A percentile compares a stretch with the other conserved stretches of the same genome.
These are phyloP conservation scores for Plasmodium sp. DNA, from an alignment of 169 alveolate species.

Conservation along the genomic window DNA sequence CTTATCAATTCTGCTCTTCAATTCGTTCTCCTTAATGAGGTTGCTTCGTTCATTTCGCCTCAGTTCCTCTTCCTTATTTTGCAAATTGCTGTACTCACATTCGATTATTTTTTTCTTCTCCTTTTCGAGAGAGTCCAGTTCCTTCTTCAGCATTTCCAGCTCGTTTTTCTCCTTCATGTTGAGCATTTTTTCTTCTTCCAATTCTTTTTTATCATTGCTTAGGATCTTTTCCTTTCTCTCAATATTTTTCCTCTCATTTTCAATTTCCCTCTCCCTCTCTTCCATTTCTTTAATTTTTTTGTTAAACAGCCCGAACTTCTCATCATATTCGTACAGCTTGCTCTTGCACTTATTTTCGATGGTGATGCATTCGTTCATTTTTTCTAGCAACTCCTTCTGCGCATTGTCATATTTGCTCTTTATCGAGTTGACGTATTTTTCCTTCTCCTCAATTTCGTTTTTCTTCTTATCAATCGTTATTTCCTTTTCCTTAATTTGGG, in stretches of 20 bases:
- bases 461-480: conserved; percentile 26
- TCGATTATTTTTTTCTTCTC: conserved; percentile 67
- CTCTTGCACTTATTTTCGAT: conserved; percentile 72
- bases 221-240: conserved; percentile 62
- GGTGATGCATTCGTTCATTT: conserved; percentile 69
- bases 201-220: conserved; percentile 41
- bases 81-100: conserved; percentile 57
- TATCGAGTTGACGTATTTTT: conserved; percentile 59
- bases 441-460: conserved; percentile 59
- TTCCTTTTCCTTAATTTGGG: conserved; percentile 61
- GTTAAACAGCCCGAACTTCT: conserved; percentile 59
- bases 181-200: conserved; percentile 53
- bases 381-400: conserved; percentile 52
- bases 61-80: conserved; percentile 67
- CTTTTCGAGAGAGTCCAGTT: conserved; percentile 63
- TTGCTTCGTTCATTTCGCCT: conserved; percentile 63
- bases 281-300: conserved; percentile 70
- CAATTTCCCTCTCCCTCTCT: conserved; percentile 62
- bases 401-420: conserved; percentile 63
- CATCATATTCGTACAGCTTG: conserved; percentile 71
- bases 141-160: conserved; percentile 56
- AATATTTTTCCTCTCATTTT: conserved; percentile 45
- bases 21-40: conserved; percentile 49
- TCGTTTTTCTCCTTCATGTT: conserved; percentile 65
- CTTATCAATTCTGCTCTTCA: conserved; percentile 62